These are phyloP conservation scores for Starmerella cellae DNA, from an alignment of 805 yeast species.

Conservation along the genomic window DNA sequence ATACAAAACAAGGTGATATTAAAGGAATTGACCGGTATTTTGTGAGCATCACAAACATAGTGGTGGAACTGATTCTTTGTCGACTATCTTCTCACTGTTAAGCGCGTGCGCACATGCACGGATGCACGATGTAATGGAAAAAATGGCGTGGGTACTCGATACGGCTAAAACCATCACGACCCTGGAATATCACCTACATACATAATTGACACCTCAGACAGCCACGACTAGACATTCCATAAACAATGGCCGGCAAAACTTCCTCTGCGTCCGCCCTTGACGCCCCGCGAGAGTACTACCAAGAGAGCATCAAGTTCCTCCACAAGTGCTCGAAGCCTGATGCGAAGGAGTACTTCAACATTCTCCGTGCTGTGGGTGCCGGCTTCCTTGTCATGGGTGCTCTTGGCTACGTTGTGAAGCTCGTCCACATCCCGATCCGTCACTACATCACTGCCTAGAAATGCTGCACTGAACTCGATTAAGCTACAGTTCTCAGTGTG, in stretches of 20 bases:
- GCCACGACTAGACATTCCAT: no score
- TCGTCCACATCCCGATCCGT: conserved; percentile 91
- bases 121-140: no score
- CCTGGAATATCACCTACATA: background rate
- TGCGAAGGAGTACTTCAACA: conserved; percentile 70
- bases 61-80: no score
- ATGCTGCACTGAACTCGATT: no score
- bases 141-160: no score
- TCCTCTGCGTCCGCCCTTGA: conserved; percentile 2
- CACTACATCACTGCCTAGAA: conserved; percentile 76
- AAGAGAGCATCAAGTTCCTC: conserved; percentile 80
- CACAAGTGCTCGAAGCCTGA: conserved; percentile 89
- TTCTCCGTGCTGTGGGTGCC: conserved; percentile 89
- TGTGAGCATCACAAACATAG: no score
- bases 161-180: no score
- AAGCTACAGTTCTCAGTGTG: no score
- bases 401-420: conserved; percentile 89
- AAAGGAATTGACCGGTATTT: no score
- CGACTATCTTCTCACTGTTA: no score
- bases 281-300: conserved; percentile 79
- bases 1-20: no score
- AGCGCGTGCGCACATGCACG: no score
- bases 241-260: background rate
- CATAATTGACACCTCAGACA: background rate
- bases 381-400: conserved; percentile 97